Evolutionary conservation across 805 yeast genomes (phyloP).

Genomic region (Nakazawaea wyomingensis): DNA sequence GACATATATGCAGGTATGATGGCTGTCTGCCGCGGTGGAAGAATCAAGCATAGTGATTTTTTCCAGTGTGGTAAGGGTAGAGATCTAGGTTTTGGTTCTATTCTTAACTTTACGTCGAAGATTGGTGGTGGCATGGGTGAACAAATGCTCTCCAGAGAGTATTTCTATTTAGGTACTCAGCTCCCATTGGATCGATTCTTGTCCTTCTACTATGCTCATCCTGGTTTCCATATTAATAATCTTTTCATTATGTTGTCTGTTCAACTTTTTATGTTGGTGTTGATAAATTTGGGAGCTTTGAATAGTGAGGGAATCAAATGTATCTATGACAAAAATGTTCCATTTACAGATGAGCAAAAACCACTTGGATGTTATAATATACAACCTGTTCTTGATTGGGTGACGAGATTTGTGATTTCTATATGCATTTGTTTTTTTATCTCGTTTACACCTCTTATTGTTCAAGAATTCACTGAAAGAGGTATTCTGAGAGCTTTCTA

Average conservation of each 20-base stretch:
- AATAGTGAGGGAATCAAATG: constrained; percentile 70
- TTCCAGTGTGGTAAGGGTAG: constrained; percentile 97
- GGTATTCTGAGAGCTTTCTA: constrained; percentile 72
- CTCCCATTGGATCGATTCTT: constrained; percentile 85
- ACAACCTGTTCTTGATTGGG: constrained; percentile 87
- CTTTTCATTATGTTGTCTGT: constrained; percentile 81
- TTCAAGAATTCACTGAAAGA: constrained; percentile 84
- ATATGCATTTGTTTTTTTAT: constrained; percentile 91
- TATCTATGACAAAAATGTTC: constrained; percentile 55
- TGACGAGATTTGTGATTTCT: constrained; percentile 79
- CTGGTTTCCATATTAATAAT: constrained; percentile 93
- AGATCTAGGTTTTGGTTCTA: constrained; percentile 90
- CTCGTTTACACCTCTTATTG: constrained; percentile 79
- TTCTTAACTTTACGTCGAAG: constrained; percentile 88
- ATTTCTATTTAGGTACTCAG: constrained; percentile 84
- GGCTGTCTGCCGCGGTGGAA: constrained; percentile 84
- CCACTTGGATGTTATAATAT: constrained; percentile 87
- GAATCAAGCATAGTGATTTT: constrained; percentile 92
- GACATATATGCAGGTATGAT: constrained; percentile 96
- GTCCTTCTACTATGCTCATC: constrained; percentile 94
- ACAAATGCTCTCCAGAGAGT: constrained; percentile 86
- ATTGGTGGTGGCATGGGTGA: constrained; percentile 99
- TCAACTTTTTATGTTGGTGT: constrained; percentile 77
- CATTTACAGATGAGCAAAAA: constrained; percentile 64
- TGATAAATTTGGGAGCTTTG: constrained; percentile 76